Percentiles rank a stretch among this genome's conserved stretches.
Evolutionary conservation across 208 protist genomes (phyloP).

Genomic region (Trypanosoma caninum): DNA sequence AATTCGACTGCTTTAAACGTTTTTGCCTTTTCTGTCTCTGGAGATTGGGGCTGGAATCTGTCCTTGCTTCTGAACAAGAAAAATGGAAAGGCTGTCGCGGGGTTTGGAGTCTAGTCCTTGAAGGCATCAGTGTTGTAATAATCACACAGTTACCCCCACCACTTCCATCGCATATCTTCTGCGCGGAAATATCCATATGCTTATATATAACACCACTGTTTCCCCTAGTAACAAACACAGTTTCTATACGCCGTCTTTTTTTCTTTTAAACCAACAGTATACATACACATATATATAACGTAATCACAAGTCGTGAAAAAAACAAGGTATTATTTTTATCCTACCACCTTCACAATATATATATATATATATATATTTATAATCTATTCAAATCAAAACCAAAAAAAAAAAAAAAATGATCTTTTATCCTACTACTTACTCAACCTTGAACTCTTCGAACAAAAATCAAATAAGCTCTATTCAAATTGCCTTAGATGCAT

Average conservation of each 20-base stretch:
- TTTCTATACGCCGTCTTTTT: no score
- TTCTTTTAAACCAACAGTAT: no score
- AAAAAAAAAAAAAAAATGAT: neutral
- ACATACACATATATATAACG: no score
- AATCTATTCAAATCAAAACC: neutral
- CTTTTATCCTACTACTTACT: no score
- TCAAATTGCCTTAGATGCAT: no score
- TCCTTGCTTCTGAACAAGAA: neutral
- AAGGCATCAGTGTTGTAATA: slow-evolving; percentile 16
- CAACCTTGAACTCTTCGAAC: no score
- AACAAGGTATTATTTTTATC: no score
- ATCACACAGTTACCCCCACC: slow-evolving; percentile 22
- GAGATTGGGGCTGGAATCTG: neutral
- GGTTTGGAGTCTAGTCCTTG: neutral
- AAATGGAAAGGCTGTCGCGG: neutral
- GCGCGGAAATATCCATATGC: slow-evolving; percentile 2
- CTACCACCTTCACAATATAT: neutral
- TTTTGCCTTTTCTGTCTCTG: no score
- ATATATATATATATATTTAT: neutral
- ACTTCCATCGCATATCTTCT: slow-evolving; percentile 3
- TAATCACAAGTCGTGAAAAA: no score
- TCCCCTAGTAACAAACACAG: no score
- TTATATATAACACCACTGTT: neutral
- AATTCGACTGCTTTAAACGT: no score
- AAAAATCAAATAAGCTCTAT: neutral